Evolutionary conservation across 1,139 yeast genomes (phyloP), one percentile per base, ranked within the genome.

Genomic region (Diutina scorzettiae): DNA sequence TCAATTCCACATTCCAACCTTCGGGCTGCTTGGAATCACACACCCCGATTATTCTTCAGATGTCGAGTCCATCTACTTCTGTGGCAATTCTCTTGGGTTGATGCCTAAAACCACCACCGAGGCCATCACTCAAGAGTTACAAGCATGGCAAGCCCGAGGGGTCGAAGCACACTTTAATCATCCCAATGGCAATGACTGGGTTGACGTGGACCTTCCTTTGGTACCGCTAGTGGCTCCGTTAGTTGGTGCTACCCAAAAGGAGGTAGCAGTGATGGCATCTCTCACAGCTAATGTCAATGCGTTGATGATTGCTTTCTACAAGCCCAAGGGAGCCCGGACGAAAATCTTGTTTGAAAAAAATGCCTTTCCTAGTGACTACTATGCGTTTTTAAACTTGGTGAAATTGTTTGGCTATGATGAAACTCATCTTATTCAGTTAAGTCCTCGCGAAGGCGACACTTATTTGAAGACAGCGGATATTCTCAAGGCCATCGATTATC

Each of bases 281-380:
- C 66, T 89, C 41, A 89, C 97, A 3, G 72, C 78, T 49, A 85
- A 89, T 57, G 66, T 89, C 53, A 91, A 89, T 54, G 70, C 89
- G 0, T 62, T 87, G 53, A 60, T 89, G 48, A 61, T 78, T 7
- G 71, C 85, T 21, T 89, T 89, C 55, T 89, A 86, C 60, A 71
- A 67, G 48, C 96, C 96, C 0, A 49, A 54, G 7, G 74, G 71
- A 1, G 57, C 52, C 4, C 69, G 79, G 48, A 71, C 74, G 47
- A 86, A 86, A 63, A 83, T 89, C 42, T 56, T 89, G 47, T 83
- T 83, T 57, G 96, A 89, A 54, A 78, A 78, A 51, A 81, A 80
- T 45, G 93, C 96, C 0, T 89, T 89, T 55, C 96, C 97, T 1
- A 82, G 95, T 0, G 97, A 89, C 56, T 83, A 75, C 59, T 89